Percentiles rank a stretch among this genome's conserved stretches.
These are phyloP conservation scores for Russula olivacea DNA, from an alignment of 768 basidiomycete genomes.

Conservation along the genomic window DNA sequence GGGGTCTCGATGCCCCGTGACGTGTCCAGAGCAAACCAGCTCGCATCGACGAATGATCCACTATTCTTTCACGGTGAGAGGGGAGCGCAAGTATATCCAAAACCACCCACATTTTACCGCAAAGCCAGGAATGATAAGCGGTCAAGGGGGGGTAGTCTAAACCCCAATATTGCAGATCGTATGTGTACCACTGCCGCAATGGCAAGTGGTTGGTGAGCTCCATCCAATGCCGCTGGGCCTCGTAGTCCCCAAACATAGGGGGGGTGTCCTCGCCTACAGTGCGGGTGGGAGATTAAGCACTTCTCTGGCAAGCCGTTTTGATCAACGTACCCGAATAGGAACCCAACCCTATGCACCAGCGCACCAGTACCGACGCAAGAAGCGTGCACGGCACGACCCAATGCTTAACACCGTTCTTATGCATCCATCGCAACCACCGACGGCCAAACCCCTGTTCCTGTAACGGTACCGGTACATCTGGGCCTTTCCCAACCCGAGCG, in stretches of 20 bases:
- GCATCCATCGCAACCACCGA: slow-evolving; percentile 77
- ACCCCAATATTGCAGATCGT: slow-evolving; percentile 89
- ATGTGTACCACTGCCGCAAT: slow-evolving; percentile 73
- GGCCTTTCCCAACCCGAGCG: slow-evolving; percentile 24
- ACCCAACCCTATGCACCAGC: slow-evolving; percentile 66
- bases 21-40: slow-evolving; percentile 64
- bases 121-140: slow-evolving; percentile 83
- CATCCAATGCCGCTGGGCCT: slow-evolving; percentile 96
- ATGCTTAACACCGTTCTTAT: slow-evolving; percentile 51
- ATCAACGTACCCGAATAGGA: slow-evolving; percentile 71
- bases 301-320: neutral
- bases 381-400: slow-evolving; percentile 57
- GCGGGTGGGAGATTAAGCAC: neutral
- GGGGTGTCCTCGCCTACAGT: slow-evolving; percentile 57
- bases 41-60: slow-evolving; percentile 44
- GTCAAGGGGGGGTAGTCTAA: slow-evolving; percentile 94
- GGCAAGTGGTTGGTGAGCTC: slow-evolving; percentile 80
- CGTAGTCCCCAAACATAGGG: slow-evolving; percentile 88
- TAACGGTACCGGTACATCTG: neutral
- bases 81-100: neutral
- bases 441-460: slow-evolving; percentile 43
- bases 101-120: slow-evolving; percentile 60
- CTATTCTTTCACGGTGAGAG: slow-evolving; percentile 30
- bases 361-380: slow-evolving; percentile 50
- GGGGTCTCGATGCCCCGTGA: slow-evolving; percentile 70